These are phyloP conservation scores for Diophrys appendiculata DNA, from an alignment of 73 alveolate species.

Conservation along the genomic window DNA sequence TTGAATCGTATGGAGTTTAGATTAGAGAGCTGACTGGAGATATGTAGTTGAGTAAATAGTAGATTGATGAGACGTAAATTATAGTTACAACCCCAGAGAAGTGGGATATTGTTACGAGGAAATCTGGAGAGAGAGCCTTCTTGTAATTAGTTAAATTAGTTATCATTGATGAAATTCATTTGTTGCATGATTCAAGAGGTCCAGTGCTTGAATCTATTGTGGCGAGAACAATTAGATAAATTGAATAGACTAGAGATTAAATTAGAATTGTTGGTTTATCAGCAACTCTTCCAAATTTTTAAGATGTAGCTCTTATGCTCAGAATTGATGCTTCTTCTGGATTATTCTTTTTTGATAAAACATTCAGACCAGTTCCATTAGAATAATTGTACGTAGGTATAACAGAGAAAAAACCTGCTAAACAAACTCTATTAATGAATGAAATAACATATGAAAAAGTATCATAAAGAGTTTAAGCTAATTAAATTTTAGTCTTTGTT, in stretches of 20 bases:
- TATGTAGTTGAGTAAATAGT: conserved; percentile 89
- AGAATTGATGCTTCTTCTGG: conserved; percentile 93
- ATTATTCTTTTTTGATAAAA: conserved; percentile 94
- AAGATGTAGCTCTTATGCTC: conserved; percentile 97
- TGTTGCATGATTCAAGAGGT: conserved; percentile 99
- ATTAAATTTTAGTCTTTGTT: conserved; percentile 95
- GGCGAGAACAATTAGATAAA: conserved; percentile 96
- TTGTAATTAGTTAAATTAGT: conserved; percentile 93
- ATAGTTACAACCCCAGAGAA: conserved; percentile 99
- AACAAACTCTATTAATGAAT: conserved; percentile 94
- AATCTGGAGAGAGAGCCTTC: conserved; percentile 94
- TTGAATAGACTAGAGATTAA: conserved; percentile 87
- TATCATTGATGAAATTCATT: conserved; percentile 99
- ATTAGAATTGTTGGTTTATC: conserved; percentile 98
- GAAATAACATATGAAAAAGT: conserved; percentile 98
- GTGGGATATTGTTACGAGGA: conserved; percentile 99
- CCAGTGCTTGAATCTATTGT: conserved; percentile 99
- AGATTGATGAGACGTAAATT: conserved; percentile 97
- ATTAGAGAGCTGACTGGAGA: conserved; percentile 99
- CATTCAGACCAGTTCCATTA: conserved; percentile 99
- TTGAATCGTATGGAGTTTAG: conserved; percentile 77
- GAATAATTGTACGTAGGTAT: conserved; percentile 95
- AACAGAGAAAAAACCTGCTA: conserved; percentile 98
- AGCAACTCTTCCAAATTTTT: conserved; percentile 99
- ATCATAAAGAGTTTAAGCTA: conserved; percentile 91